These are phyloP conservation scores for Penicillium fuscoglaucum DNA, from an alignment of 2,329 filamentous ascomycete genomes.

Conservation along the genomic window DNA sequence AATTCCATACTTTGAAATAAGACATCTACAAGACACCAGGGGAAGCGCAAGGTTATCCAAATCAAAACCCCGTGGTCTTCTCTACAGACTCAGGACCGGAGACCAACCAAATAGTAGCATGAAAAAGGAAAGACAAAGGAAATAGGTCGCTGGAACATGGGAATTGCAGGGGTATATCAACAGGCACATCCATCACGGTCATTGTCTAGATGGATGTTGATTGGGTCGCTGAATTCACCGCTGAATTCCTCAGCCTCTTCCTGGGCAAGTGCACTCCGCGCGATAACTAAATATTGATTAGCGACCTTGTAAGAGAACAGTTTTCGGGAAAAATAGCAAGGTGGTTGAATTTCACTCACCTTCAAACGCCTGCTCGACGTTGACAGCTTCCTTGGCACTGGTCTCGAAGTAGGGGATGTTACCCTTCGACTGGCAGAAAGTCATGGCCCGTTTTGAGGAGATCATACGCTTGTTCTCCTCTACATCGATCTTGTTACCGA, in stretches of 20 bases:
- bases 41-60: slow-evolving; percentile 5
- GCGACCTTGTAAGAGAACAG: background rate
- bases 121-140: slow-evolving; percentile 19
- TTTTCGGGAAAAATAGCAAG: background rate
- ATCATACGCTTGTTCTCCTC: slow-evolving; percentile 98
- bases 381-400: slow-evolving; percentile 97
- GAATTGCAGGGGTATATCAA: slow-evolving; percentile 51
- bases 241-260: slow-evolving; percentile 98
- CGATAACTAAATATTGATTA: slow-evolving; percentile 72
- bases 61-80: slow-evolving; percentile 11
- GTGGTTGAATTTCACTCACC: slow-evolving; percentile 46
- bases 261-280: slow-evolving; percentile 89
- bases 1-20: background rate
- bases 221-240: slow-evolving; percentile 95
- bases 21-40: slow-evolving; percentile 19
- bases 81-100: slow-evolving; percentile 18
- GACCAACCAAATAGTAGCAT: slow-evolving; percentile 12
- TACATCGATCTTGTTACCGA: slow-evolving; percentile 98
- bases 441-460: slow-evolving; percentile 91
- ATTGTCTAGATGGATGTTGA: slow-evolving; percentile 96
- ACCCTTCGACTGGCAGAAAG: slow-evolving; percentile 96
- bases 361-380: slow-evolving; percentile 87
- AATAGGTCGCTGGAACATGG: slow-evolving; percentile 29
- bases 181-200: slow-evolving; percentile 92
- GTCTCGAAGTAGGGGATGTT: slow-evolving; percentile 99